Percentiles rank a stretch among this genome's conserved stretches.
phyloP scores from a whole-genome alignment of 768 basidiomycete genomes.

The Neoboletus magnificus region DNA sequence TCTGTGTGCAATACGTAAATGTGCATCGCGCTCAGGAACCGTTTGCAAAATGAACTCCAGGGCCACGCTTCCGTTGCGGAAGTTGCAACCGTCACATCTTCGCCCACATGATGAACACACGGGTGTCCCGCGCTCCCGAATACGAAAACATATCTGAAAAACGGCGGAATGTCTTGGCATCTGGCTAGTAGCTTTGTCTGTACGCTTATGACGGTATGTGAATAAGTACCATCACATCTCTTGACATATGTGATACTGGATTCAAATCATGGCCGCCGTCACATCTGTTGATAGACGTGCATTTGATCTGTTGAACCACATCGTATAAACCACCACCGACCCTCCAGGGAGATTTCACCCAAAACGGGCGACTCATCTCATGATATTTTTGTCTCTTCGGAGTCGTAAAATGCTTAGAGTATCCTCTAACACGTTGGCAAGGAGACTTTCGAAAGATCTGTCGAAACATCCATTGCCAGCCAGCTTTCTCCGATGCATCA shows the following conservation, averaged over 20 bases:
- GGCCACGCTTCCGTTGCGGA: slow-evolving; percentile 2
- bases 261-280: not conserved
- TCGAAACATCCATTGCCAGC: slow-evolving; percentile 2
- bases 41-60: slow-evolving; percentile 12
- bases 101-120: not conserved
- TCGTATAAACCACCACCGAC: not conserved
- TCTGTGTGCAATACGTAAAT: slow-evolving; percentile 13
- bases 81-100: not conserved
- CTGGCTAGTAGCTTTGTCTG: not conserved
- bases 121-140: slow-evolving; percentile 1
- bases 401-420: not conserved
- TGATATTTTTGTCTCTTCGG: not conserved
- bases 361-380: not conserved
- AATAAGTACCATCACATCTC: not conserved
- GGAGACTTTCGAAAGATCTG: not conserved
- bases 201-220: not conserved
- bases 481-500: not conserved
- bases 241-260: not conserved
- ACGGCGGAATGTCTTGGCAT: not conserved
- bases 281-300: slow-evolving; percentile 18
- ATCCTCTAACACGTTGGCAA: not conserved
- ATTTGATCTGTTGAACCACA: slow-evolving; percentile 7
- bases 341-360: not conserved
- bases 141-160: slow-evolving; percentile 5
- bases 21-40: slow-evolving; percentile 7